Base-by-base conservation (phyloP, 2,329 filamentous ascomycete species). In the Fusarium anthophilum region DNA sequence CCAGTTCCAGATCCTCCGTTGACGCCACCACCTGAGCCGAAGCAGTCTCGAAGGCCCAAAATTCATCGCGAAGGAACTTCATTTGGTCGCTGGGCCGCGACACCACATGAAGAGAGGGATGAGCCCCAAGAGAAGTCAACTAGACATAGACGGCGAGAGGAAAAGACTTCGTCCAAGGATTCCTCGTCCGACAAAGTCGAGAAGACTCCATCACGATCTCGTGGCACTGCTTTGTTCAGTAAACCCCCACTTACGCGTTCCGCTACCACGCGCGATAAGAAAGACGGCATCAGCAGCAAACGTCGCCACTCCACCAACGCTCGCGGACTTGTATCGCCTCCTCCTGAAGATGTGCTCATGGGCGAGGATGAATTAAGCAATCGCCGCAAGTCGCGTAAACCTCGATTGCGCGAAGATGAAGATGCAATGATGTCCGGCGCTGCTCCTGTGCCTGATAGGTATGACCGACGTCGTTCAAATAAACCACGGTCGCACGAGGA, bases 61-160 rank as follows among this genome's bases (percentile, higher is more conserved):
- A 90, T 95, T 72, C 93, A 91, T 76, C 93, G 94, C 66, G 91
- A 93, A 66, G 87, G 87, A 41, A 86, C 89, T 18, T 91, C 92
- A 37, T 96, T 94, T 94, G 92, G 91, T 41, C 90, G 91, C 80
- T 96, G 93, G 93, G 90, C 89, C 24, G 87, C 90, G 22, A 85
- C 88, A 7, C 80, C 84, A 24, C 80, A 76, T 44, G 82, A 81
- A 59, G 82, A 83, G 63, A 79, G 80, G 58, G 90, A 89, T 76
- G 87, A 85, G 71, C 90, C 91, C 1, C 92, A 94, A 55, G 65
- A 76, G 63, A 91, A 91, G 76, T 87, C 79, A 9, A 78, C 87
- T 73, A 91, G 87, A 76, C 87, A 89, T 60, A 76, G 79, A 17
- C 91, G 93, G 44, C 89, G 88, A 77, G 91, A 93, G 70, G 90